Evolutionary conservation across 1,284 basidiomycete genomes (phyloP).

Genomic region (Ganoderma meredithae): DNA sequence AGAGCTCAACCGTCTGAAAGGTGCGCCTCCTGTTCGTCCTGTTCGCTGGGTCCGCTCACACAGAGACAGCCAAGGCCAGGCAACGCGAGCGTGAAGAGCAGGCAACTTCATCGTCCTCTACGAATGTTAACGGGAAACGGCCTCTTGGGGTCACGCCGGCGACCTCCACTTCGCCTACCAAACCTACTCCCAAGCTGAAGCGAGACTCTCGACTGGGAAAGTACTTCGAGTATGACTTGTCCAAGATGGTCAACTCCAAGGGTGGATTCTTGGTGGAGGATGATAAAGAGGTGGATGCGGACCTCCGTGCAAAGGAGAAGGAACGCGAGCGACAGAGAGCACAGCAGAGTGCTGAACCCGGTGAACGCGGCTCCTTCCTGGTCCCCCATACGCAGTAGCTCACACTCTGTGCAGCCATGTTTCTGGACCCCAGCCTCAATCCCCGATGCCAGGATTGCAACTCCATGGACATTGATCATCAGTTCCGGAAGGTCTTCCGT

Average conservation of each 20-base stretch:
- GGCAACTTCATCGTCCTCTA: conserved; percentile 52
- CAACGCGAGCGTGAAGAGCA: conserved; percentile 55
- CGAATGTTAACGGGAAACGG: conserved; percentile 45
- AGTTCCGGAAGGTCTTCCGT: conserved; percentile 82
- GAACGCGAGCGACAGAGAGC: conserved; percentile 77
- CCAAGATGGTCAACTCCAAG: conserved; percentile 95
- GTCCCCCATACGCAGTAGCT: not conserved
- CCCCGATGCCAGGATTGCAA: conserved; percentile 87
- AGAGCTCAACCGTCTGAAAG: conserved; percentile 52
- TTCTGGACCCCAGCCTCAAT: conserved; percentile 72
- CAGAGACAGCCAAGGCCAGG: conserved; percentile 52
- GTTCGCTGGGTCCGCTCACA: conserved; percentile 63
- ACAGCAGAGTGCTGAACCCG: conserved; percentile 73
- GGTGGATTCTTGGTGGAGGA: conserved; percentile 93
- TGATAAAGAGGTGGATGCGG: conserved; percentile 76
- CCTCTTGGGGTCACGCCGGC: conserved; percentile 50
- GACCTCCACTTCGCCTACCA: conserved; percentile 66
- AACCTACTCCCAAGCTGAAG: conserved; percentile 60
- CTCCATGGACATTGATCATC: conserved; percentile 86
- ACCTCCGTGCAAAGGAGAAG: conserved; percentile 73
- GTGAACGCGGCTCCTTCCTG: conserved; percentile 51
- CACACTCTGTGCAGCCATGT: conserved; percentile 57
- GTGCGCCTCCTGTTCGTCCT: conserved; percentile 37
- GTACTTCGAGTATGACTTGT: conserved; percentile 97
- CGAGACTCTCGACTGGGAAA: conserved; percentile 80